Evolutionary conservation across 768 basidiomycete genomes (phyloP).

Genomic region (Antrodiella citrinella): DNA sequence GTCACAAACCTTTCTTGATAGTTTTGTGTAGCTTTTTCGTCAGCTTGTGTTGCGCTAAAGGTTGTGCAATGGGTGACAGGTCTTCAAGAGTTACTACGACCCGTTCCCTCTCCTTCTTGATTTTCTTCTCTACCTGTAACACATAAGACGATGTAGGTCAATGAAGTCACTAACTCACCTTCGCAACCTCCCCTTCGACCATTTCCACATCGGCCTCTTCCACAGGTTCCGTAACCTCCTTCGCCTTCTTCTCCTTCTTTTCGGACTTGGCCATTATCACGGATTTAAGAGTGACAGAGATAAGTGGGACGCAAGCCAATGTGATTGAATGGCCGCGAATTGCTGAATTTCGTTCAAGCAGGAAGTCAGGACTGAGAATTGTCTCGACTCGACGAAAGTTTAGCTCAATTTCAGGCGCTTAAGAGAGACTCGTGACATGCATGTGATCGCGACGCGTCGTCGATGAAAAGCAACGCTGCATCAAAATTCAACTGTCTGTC

Average conservation of each 20-base stretch:
- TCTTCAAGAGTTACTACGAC: slow-evolving; percentile 67
- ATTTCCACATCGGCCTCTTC: slow-evolving; percentile 41
- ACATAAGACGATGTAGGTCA: slow-evolving; percentile 23
- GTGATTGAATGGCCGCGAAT: no score
- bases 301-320: no score
- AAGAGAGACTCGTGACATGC: not conserved
- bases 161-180: slow-evolving; percentile 15
- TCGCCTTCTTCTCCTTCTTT: slow-evolving; percentile 61
- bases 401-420: no score
- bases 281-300: no score
- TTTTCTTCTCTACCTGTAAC: slow-evolving; percentile 43
- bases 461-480: no score
- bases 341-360: no score
- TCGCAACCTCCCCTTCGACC: slow-evolving; percentile 28
- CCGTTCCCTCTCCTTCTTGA: slow-evolving; percentile 58
- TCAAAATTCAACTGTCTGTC: no score
- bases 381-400: no score
- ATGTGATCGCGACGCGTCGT: not conserved
- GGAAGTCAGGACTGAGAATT: no score
- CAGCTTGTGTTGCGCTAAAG: slow-evolving; percentile 89
- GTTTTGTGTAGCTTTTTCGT: slow-evolving; percentile 92
- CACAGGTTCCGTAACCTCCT: slow-evolving; percentile 20
- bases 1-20: slow-evolving; percentile 71
- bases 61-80: slow-evolving; percentile 89
- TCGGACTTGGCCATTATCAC: slow-evolving; percentile 73